Evolutionary conservation across 1,284 basidiomycete species (phyloP).

Genomic region (Moesziomyces parantarcticus): DNA sequence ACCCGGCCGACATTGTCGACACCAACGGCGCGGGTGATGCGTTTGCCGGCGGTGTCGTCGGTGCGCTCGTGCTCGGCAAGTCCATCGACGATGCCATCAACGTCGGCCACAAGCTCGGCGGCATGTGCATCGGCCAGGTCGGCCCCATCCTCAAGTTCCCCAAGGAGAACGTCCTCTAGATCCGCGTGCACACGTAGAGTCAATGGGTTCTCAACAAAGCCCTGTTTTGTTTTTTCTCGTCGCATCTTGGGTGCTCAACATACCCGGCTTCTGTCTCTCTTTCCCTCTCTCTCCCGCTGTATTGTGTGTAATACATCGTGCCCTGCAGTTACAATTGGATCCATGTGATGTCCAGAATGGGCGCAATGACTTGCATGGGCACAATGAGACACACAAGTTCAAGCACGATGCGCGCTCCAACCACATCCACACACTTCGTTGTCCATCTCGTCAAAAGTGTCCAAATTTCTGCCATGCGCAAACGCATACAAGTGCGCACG

Average conservation of each 20-base stretch:
- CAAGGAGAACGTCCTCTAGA: slow-evolving; percentile 58
- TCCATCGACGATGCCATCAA: slow-evolving; percentile 81
- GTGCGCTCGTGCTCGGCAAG: slow-evolving; percentile 85
- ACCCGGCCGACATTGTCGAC: slow-evolving; percentile 76
- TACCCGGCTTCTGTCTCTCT: slow-evolving; percentile 41
- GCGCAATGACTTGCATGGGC: too few species aligned
- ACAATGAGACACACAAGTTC: too few species aligned
- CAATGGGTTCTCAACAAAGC: slow-evolving; percentile 36
- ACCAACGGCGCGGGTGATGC: slow-evolving; percentile 99
- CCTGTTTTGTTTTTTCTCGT: neutral
- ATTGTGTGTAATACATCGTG: slow-evolving; percentile 11
- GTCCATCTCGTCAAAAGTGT: neutral
- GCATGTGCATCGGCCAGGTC: slow-evolving; percentile 86
- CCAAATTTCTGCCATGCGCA: slow-evolving; percentile 13
- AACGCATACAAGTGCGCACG: neutral
- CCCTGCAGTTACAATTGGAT: too few species aligned
- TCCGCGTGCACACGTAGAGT: too few species aligned
- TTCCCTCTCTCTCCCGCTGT: neutral
- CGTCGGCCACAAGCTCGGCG: slow-evolving; percentile 88
- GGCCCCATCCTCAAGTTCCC: slow-evolving; percentile 69
- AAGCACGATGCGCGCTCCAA: neutral
- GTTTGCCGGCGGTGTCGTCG: slow-evolving; percentile 97
- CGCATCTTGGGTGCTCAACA: slow-evolving; percentile 50
- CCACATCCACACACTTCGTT: neutral
- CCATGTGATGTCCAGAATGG: too few species aligned